Conservation (phyloP, 441 rosid genomes). For the Lepidium campestre region DNA sequence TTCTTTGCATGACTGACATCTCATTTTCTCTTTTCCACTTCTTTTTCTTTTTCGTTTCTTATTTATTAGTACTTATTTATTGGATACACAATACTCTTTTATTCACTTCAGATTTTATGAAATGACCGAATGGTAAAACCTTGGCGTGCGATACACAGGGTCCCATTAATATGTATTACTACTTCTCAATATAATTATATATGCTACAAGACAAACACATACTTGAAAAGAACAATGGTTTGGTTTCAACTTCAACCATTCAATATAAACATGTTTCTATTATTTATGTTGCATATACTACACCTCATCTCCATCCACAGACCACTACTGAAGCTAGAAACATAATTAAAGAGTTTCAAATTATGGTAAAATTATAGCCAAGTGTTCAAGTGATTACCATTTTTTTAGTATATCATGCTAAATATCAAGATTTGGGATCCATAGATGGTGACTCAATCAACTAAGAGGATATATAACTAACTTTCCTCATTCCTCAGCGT, state of each 20-base stretch:
- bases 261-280: too few species aligned
- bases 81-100: not conserved
- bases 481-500: not conserved
- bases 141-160: constrained; percentile 18
- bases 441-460: not conserved
- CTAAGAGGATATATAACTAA: not conserved
- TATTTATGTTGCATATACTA: too few species aligned
- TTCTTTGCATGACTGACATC: constrained; percentile 35
- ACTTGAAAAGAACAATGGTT: not conserved
- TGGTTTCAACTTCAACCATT: not conserved
- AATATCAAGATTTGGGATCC: not conserved
- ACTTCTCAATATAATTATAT: too few species aligned
- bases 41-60: constrained; percentile 6
- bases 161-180: not conserved
- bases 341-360: too few species aligned
- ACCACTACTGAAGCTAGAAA: not conserved
- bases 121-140: not conserved
- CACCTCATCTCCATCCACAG: not conserved
- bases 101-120: not conserved
- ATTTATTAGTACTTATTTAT: not conserved
- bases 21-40: constrained; percentile 5
- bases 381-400: not conserved
- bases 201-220: too few species aligned
- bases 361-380: not conserved
- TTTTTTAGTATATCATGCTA: not conserved